Evolutionary conservation across 805 yeast genomes (phyloP), one percentile per base, ranked within the genome.

Genomic region (Cyberlindnera mississippiensis): DNA sequence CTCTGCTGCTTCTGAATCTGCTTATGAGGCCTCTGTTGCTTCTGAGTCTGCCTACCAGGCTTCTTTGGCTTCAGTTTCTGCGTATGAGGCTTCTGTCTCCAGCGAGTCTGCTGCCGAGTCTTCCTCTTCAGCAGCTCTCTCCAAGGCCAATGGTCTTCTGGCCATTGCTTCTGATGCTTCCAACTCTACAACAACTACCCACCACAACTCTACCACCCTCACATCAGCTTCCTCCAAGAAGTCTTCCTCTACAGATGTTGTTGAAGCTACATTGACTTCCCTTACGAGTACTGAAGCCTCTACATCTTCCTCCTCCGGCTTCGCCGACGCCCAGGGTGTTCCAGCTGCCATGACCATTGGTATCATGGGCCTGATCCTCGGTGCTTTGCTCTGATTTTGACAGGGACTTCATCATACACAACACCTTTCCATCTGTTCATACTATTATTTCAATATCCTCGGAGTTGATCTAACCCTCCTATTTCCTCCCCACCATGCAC

Each of bases 161-260:
- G 72, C 75, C 19, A 60, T 69, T 40, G 71, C 76, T 35, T 64
- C 71, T 14, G 66, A 61, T 46, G 57, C 60, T 41, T 49, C 58
- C 33, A 61, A 59, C 56, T 54, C 63, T 27, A 53, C 62, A 27
- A 46, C 51, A 41, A 28, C 50, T n/a, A 27, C 29, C 14, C 14
- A 11, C 20, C 34, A 36, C 28, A 68, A 71, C 34, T 54, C 67
- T 38, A 67, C 75, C 32, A 61, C 68, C 28, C 57, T 57, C 45
- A 52, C 56, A 35, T 37, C 44, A 1, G 10, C 38, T 11, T 31
- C 40, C 15, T 17, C 24, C 24, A 20, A 20, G 24, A 20, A 20
- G 24, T 20, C 51, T 44, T 53, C 60, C 27, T 41, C 60, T 11
- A 49, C 63, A 14, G 37, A 48, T 8, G 38, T 48, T 13, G 48